phyloP scores from a whole-genome alignment of 2,329 filamentous ascomycete species.

The Hypoxylon sp. region DNA sequence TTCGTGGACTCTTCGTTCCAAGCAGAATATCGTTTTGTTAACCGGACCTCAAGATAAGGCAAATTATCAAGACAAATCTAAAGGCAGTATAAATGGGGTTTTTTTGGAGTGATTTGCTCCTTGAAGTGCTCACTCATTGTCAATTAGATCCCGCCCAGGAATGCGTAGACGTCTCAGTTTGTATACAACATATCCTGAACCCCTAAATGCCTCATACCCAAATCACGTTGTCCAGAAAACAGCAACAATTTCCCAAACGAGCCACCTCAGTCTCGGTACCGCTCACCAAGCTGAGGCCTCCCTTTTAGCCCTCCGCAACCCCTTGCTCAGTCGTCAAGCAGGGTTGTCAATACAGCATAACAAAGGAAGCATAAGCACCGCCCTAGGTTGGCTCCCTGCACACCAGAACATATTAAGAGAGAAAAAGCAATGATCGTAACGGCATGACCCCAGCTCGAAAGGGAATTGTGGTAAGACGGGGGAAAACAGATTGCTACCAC shows the following conservation, averaged over 20 bases:
- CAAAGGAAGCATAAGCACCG: conserved; percentile 23
- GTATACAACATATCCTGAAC: conserved; percentile 35
- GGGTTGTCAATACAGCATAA: conserved; percentile 22
- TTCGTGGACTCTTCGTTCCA: not conserved
- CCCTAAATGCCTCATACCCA: conserved; percentile 14
- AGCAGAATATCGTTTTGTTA: not conserved
- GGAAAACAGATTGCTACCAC: conserved; percentile 31
- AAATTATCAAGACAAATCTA: conserved; percentile 7
- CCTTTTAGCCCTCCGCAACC: conserved; percentile 15
- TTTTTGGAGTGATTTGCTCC: conserved; percentile 10
- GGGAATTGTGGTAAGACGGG: conserved; percentile 20
- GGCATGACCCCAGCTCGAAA: conserved; percentile 34
- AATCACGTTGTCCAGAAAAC: conserved; percentile 18
- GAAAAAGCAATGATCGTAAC: conserved; percentile 40
- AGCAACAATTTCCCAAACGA: conserved; percentile 41
- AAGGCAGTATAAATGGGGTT: conserved; percentile 20
- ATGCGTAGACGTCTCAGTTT: conserved; percentile 26
- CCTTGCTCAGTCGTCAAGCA: conserved; percentile 18
- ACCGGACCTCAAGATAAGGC: not conserved
- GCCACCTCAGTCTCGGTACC: conserved; percentile 25
- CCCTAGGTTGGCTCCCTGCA: conserved; percentile 23
- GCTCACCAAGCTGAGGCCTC: conserved; percentile 23
- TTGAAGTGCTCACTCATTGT: conserved; percentile 39
- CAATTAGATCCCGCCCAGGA: conserved; percentile 43
- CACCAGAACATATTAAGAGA: conserved; percentile 17